Conservation (phyloP, 140 eudicot species). For the Senecio squalidus region DNA sequence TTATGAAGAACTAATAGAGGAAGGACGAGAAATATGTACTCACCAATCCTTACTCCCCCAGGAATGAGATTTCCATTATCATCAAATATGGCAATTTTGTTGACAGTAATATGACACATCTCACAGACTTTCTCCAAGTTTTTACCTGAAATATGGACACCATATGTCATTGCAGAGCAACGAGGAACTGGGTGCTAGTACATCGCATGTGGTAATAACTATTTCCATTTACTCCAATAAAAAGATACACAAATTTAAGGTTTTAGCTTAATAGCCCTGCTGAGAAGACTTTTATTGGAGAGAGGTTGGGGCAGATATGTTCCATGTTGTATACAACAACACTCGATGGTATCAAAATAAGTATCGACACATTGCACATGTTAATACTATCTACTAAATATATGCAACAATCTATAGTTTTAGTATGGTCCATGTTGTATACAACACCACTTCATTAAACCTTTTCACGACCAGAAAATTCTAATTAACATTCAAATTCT, state of each 20-base stretch:
- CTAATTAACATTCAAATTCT: background rate
- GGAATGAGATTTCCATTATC: slow-evolving; percentile 81
- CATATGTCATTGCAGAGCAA: background rate
- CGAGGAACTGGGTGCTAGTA: background rate
- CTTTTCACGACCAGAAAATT: too few relatives aligned
- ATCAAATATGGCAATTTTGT: slow-evolving; percentile 75
- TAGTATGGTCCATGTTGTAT: slow-evolving; percentile 2
- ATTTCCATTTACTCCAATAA: too few relatives aligned
- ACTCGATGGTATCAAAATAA: background rate
- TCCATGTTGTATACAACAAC: background rate
- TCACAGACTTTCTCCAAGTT: slow-evolving; percentile 87
- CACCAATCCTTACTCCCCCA: slow-evolving; percentile 40
- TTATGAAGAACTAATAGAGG: background rate
- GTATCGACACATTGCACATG: background rate
- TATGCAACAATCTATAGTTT: background rate
- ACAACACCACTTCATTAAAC: background rate
- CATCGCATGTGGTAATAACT: background rate
- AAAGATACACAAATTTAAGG: background rate
- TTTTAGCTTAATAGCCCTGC: too few relatives aligned
- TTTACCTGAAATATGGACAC: slow-evolving; percentile 47
- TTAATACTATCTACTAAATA: background rate
- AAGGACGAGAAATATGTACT: background rate
- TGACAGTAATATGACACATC: slow-evolving; percentile 82
- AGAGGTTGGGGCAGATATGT: too few relatives aligned
- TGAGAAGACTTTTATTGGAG: too few relatives aligned